Base-by-base conservation (phyloP, 371 early-diverging fungal genomes). In the Vairimorpha apis region DNA sequence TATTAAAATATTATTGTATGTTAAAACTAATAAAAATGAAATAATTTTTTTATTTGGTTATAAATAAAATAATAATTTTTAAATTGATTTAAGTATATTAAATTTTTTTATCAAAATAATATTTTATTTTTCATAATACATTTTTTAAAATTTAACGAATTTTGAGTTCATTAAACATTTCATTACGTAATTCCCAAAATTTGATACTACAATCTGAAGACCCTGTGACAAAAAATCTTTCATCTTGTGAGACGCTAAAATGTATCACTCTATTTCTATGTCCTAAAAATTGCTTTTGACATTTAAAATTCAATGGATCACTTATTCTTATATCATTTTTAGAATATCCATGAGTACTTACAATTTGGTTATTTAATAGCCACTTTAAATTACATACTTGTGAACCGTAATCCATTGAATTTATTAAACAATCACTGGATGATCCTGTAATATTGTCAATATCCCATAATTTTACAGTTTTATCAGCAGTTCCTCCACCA, bases 401-500 rank as follows among this genome's bases (percentile, higher is more conserved):
- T 25, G 81, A 78, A 8, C 74, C 75, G n/a, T 69, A 78, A 38
- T 78, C 68, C 47, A 76, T 55, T 7, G 73, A 67, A 37, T 79
- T 73, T 2, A 75, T 16, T 2, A 81, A 47, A 8, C 4, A 8
- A 14, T 7, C 1, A 59, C 38, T 30, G 35, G 30, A 35, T 14
- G 32, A 0, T 35, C 69, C 56, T 21, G 21, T 55, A 25, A 67
- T 37, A 0, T 51, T 37, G 12, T 35, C 73, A 16, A 76, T 29
- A 32, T 81, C 75, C 81, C 81, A 82, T 30, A 77, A 55, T 49
- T 79, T 79, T 33, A 84, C 72, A 18, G 76, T 81, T 67, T 81
- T 79, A 67, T 84, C 84, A 8, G 83, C 83, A 35, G 84, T 78
- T 2, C 84, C 84, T 59, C 83, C 84, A 0, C 84, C 84, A 4